Conservation (phyloP, 202 grass and related monocot genomes). For the Bolboschoenoplectus hybrid region DNA sequence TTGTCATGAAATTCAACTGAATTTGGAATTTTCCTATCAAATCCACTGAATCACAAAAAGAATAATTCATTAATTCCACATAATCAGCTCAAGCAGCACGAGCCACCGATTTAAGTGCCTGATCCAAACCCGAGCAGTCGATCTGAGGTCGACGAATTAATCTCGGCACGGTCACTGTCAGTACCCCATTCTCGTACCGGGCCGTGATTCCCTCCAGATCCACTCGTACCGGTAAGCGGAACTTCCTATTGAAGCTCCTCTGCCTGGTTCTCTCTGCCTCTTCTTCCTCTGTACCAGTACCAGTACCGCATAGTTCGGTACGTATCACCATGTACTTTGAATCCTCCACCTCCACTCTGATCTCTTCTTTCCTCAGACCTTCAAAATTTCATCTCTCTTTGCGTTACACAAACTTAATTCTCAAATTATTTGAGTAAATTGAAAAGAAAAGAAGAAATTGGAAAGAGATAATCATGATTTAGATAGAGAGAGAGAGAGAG, state of each 20-base stretch:
- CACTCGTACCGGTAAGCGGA: conserved; percentile 66
- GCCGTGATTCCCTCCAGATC: conserved; percentile 66
- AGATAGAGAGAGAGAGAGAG: background rate
- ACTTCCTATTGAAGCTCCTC: conserved; percentile 69
- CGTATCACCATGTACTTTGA: conserved; percentile 71
- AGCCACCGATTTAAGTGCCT: conserved; percentile 45
- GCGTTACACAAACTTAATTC: background rate
- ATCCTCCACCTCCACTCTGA: conserved; percentile 82
- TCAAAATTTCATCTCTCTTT: background rate
- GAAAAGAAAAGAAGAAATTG: background rate
- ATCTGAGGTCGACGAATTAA: conserved; percentile 46
- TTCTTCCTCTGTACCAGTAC: conserved; percentile 1
- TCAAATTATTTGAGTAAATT: background rate
- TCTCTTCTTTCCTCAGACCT: conserved; percentile 76
- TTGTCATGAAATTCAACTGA: background rate
- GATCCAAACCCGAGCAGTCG: conserved; percentile 31
- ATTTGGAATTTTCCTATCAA: background rate
- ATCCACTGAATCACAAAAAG: background rate
- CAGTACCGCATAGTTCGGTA: conserved; percentile 43
- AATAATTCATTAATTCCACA: background rate
- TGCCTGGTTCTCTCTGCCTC: background rate
- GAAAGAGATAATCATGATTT: background rate
- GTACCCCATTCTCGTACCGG: conserved; percentile 56
- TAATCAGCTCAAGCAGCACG: conserved; percentile 57
- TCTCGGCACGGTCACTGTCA: conserved; percentile 75